Percentiles rank a stretch among this genome's conserved stretches.
phyloP scores from a whole-genome alignment of 495 filamentous ascomycete genomes.

The Hypoxylon fragiforme region DNA sequence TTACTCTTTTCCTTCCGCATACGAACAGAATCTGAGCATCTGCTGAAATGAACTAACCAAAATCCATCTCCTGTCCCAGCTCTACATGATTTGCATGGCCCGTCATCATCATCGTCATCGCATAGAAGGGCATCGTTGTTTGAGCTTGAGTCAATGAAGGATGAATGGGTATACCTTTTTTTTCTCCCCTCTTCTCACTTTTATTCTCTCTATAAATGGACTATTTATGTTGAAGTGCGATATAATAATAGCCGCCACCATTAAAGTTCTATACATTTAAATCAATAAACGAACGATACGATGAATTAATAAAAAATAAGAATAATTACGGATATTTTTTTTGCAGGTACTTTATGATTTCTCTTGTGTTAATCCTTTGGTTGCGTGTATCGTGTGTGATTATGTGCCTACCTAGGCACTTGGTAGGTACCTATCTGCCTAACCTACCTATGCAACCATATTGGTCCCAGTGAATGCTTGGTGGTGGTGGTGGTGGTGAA shows the following conservation, averaged over 20 bases:
- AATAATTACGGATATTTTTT: slow-evolving; percentile 7
- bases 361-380: no score
- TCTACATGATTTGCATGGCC: neutral
- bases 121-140: slow-evolving; percentile 27
- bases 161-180: neutral
- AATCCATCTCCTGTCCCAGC: neutral
- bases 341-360: neutral
- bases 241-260: slow-evolving; percentile 5
- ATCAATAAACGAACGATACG: slow-evolving; percentile 32
- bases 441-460: no score
- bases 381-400: no score
- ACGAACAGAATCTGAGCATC: slow-evolving; percentile 23
- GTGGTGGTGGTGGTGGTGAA: no score
- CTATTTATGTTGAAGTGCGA: slow-evolving; percentile 8
- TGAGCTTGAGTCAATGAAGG: slow-evolving; percentile 26
- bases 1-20: slow-evolving; percentile 25
- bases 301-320: slow-evolving; percentile 23
- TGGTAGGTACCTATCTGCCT: no score
- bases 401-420: no score
- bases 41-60: neutral
- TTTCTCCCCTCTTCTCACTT: neutral
- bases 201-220: slow-evolving; percentile 9
- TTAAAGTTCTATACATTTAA: no score
- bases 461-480: no score
- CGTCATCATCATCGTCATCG: slow-evolving; percentile 6